phyloP scores from a whole-genome alignment of 2,329 filamentous ascomycete species.

The Pyrenophora seminiperda region DNA sequence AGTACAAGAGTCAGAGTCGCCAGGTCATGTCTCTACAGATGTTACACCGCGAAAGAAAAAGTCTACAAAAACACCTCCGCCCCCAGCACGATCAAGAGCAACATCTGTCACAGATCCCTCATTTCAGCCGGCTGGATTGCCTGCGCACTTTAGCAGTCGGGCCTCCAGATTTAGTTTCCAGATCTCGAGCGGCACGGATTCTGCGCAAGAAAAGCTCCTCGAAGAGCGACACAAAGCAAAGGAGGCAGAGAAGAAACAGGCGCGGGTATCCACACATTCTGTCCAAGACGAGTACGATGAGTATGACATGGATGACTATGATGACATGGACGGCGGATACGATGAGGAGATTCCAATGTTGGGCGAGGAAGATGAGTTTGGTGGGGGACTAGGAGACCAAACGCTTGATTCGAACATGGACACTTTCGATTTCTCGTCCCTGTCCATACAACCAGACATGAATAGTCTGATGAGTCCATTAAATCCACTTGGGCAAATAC shows the following conservation, averaged over 20 bases:
- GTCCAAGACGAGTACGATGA: slow-evolving; percentile 48
- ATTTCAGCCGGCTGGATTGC: slow-evolving; percentile 46
- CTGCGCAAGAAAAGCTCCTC: slow-evolving; percentile 68
- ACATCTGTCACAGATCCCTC: slow-evolving; percentile 46
- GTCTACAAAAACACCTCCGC: slow-evolving; percentile 45
- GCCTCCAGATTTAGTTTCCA: slow-evolving; percentile 84
- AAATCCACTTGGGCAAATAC: slow-evolving; percentile 27
- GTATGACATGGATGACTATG: slow-evolving; percentile 51
- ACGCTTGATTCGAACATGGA: slow-evolving; percentile 37
- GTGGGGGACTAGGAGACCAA: slow-evolving; percentile 30
- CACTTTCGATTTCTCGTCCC: slow-evolving; percentile 42
- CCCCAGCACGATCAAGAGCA: slow-evolving; percentile 43
- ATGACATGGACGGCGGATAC: slow-evolving; percentile 61
- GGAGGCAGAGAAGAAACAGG: slow-evolving; percentile 61
- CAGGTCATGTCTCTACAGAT: slow-evolving; percentile 32
- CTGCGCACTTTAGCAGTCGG: slow-evolving; percentile 62
- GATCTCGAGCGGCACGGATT: slow-evolving; percentile 72
- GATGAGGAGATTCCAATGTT: slow-evolving; percentile 70
- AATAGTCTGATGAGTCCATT: slow-evolving; percentile 24
- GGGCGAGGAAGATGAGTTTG: slow-evolving; percentile 43
- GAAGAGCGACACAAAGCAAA: slow-evolving; percentile 74
- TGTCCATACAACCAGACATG: slow-evolving; percentile 30
- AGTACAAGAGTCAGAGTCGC: slow-evolving; percentile 40
- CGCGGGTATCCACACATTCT: slow-evolving; percentile 42
- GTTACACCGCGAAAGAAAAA: slow-evolving; percentile 39